Evolutionary conservation across 2,329 filamentous ascomycete genomes (phyloP), one percentile per base, ranked within the genome.

Genomic region (Fusarium humuli): DNA sequence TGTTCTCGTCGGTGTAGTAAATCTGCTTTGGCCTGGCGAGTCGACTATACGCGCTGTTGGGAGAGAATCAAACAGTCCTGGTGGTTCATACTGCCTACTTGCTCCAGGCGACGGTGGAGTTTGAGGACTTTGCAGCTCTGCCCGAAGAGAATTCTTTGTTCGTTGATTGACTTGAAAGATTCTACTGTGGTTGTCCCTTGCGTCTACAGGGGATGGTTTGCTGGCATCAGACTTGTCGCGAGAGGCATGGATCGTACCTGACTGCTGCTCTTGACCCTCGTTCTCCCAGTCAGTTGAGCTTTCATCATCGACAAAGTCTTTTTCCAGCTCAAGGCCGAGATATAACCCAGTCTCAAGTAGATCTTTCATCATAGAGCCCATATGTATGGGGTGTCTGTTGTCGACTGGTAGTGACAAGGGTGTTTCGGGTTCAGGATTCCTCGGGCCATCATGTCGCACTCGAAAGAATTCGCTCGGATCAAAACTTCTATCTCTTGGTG

Each of bases 301-400:
- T 8, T 60, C 54, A 29, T 23, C n/a, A 27, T 55, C 46, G 18
- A 20, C 11, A 10, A 27, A 18, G 4, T 7, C 12, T 13, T 44
- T n/a, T 22, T 30, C 20, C n/a, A 37, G 69, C 44, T 69, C 58
- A 18, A 32, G 10, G 6, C 30, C 44, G 32, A 71, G 44, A 12
- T 61, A 16, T 7, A n/a, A 13, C 30, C 46, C 58, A 29, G 23
- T 11, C 6, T 16, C 2, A 12, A 69, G 3, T 5, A 53, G 14
- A 29, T 34, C 42, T 30, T 27, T 16, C 45, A 71, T 69, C 22
- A 59, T 37, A 20, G 18, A 37, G 18, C 34, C 34, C 34, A 18
- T 18, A 37, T n/a, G 9, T 12, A 12, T 18, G 18, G 55, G 20
- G 12, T 45, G 23, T 23, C 54, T 25, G 6, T 41, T 37, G 18